phyloP scores from a whole-genome alignment of 2,329 filamentous ascomycete species.

The Fusarium sacchari region DNA sequence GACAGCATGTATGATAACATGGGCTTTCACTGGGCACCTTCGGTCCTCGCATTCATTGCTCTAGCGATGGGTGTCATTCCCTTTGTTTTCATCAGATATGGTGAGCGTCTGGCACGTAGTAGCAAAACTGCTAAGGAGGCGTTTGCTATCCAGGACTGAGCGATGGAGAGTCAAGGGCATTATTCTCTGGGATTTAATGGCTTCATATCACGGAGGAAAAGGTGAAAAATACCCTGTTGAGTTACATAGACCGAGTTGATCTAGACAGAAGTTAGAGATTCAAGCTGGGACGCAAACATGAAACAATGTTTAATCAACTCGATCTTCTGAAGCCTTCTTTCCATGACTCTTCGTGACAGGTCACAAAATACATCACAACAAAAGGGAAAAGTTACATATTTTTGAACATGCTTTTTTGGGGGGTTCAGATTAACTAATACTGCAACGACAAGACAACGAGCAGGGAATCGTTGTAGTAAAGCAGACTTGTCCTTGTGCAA shows the following conservation, averaged over 20 bases:
- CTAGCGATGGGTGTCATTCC: conserved; percentile 48
- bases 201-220: not conserved
- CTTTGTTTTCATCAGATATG: conserved; percentile 48
- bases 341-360: not conserved
- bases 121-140: conserved; percentile 43
- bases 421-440: conserved; percentile 56
- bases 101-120: conserved; percentile 43
- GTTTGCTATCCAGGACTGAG: conserved; percentile 34
- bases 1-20: conserved; percentile 46
- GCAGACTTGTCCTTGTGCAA: conserved; percentile 50
- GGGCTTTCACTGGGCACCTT: conserved; percentile 50
- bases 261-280: not conserved
- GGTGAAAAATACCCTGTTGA: not conserved
- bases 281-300: not conserved
- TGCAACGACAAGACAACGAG: conserved; percentile 53
- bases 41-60: conserved; percentile 47
- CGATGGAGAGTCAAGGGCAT: not conserved
- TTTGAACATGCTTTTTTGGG: conserved; percentile 38
- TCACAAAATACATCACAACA: not conserved
- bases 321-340: not conserved
- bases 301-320: not conserved
- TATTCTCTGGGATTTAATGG: not conserved
- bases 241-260: not conserved
- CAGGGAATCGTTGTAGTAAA: conserved; percentile 51
- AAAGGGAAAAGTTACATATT: not conserved